Base-by-base conservation (phyloP, 106 monocot species). In the Alisma plantagoaquatica region DNA sequence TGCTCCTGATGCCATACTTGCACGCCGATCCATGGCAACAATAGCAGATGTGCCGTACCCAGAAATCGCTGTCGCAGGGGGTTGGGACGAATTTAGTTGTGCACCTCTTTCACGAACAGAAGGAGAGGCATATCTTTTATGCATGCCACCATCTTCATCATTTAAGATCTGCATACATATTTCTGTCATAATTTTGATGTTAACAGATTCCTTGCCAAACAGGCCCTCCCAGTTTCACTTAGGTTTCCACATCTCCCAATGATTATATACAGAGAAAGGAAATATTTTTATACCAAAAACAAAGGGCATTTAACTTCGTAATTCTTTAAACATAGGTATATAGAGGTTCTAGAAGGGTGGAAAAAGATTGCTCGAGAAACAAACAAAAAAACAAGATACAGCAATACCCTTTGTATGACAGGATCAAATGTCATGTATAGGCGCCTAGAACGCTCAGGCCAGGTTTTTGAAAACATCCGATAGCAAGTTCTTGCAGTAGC, bases 141-240 rank as follows among this genome's bases (percentile, higher is more conserved):
- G 98, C 57, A 82, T 63, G 19, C 82, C 96, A 9, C 96, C 98
- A 70, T 99, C 90, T 82, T 99, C 98, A 54, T 99, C 90, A 72
- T 99, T 79, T 57, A 90, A 75, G 54, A 86, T 66, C 88, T 79
- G 60, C 32, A 77, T 29, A 16, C 26, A 44, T n/a, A 10, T n/a
- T n/a, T n/a, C n/a, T n/a, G n/a, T n/a, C n/a, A n/a, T n/a, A n/a
- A n/a, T n/a, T n/a, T n/a, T n/a, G n/a, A n/a, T n/a, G n/a, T n/a
- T n/a, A n/a, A n/a, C n/a, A n/a, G n/a, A n/a, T n/a, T n/a, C n/a
- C n/a, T n/a, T n/a, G n/a, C n/a, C n/a, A n/a, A n/a, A n/a, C n/a
- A n/a, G n/a, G n/a, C n/a, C n/a, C n/a, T n/a, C n/a, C n/a, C n/a
- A n/a, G n/a, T n/a, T n/a, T n/a, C n/a, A n/a, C n/a, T n/a, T n/a